Evolutionary conservation across 352 stramenopile species (phyloP).

Genomic region (Phytophthora multivora): DNA sequence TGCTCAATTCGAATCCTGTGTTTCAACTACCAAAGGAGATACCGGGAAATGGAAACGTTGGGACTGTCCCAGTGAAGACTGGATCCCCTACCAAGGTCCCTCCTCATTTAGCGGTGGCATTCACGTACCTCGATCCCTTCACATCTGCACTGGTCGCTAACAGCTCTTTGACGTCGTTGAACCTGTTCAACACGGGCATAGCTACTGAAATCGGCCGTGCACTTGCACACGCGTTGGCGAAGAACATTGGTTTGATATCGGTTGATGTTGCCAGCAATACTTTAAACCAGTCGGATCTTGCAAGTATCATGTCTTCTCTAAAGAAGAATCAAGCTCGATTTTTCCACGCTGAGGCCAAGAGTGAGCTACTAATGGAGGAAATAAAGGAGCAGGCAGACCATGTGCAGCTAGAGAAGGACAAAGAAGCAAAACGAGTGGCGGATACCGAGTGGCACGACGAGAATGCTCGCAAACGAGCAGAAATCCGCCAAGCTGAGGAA

Average conservation of each 20-base stretch:
- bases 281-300: slow-evolving; percentile 52
- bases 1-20: slow-evolving; percentile 66
- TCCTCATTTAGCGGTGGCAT: slow-evolving; percentile 16
- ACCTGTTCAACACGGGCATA: slow-evolving; percentile 68
- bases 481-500: slow-evolving; percentile 53
- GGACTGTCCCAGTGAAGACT: not conserved
- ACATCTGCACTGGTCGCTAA: slow-evolving; percentile 40
- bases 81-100: slow-evolving; percentile 14
- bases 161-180: slow-evolving; percentile 52
- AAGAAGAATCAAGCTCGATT: slow-evolving; percentile 50
- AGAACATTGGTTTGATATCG: slow-evolving; percentile 54
- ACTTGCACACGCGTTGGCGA: slow-evolving; percentile 47
- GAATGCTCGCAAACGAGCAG: slow-evolving; percentile 52
- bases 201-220: slow-evolving; percentile 50
- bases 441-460: slow-evolving; percentile 60
- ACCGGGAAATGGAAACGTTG: not conserved
- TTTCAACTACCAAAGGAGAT: slow-evolving; percentile 37
- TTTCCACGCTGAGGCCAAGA: slow-evolving; percentile 34
- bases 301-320: slow-evolving; percentile 42
- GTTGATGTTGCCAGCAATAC: slow-evolving; percentile 58
- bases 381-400: slow-evolving; percentile 38
- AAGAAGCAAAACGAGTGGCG: slow-evolving; percentile 41
- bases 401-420: slow-evolving; percentile 37
- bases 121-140: slow-evolving; percentile 45
- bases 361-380: slow-evolving; percentile 18